Base-by-base conservation (phyloP, 352 stramenopile genomes). In the Globisporangium camurandrum region DNA sequence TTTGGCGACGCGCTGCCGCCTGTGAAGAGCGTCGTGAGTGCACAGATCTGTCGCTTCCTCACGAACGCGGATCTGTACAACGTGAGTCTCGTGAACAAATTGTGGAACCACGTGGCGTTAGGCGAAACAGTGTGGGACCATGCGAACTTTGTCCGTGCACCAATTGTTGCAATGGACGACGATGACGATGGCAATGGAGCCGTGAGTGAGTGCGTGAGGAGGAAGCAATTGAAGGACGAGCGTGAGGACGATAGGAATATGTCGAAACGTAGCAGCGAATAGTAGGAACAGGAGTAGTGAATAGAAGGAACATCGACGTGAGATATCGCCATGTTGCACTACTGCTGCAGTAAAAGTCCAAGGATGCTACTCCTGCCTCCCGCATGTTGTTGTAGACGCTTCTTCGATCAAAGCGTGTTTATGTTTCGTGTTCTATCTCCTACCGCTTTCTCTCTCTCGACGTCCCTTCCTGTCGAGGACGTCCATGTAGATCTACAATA, bases 21-120 rank as follows among this genome's bases (percentile, higher is more conserved):
- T 0, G 53, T 94, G 48, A 73, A 86, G 39, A 76, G 54, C 44
- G 62, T 63, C 11, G 69, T 88, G 38, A 84, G 71, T 27, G 66
- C 76, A 0, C 41, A 57, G 20, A 88, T 94, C 49, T 84, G 88
- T 54, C 56, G 69, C 27, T 91, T 73, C 46, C 71, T 94, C 42
- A 79, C 71, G 5, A 88, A 87, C 40, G 66, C 69, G 0, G 83
- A 92, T 26, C 41, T 94, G 38, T 86, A 94, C 61, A 92, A 92
- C 51, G 78, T 79, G 9, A 91, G 78, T 34, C 67, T 94, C n/a
- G 80, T 94, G 53, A 90, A 66, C 54, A 79, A 70, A 24, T 57
- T 94, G 19, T 94, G 83, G 83, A 94, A 75, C 42, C 69, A 86
- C 27, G 64, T 94, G 53, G 66, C 83, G 14, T 67, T 89, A 10